These are phyloP conservation scores for Solanum chaucha DNA, from an alignment of 257 asterid genomes.

Conservation along the genomic window DNA sequence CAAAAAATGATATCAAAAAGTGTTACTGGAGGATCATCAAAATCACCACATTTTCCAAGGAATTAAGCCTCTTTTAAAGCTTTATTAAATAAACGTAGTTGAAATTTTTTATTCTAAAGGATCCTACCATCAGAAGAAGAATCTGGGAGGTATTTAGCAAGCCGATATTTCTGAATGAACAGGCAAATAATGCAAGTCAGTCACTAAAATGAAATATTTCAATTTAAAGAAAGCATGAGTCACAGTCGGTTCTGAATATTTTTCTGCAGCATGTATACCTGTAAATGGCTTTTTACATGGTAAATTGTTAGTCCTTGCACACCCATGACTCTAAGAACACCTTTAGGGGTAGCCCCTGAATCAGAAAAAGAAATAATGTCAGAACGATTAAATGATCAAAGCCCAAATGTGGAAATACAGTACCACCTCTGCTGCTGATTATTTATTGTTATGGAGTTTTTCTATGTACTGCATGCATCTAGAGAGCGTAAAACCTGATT, in stretches of 20 bases:
- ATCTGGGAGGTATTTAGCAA: constrained; percentile 98
- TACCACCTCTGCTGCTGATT: background rate
- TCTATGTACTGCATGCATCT: background rate
- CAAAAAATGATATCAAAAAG: constrained; percentile 5
- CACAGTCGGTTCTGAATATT: background rate
- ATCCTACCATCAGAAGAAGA: constrained; percentile 83
- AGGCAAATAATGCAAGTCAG: constrained; percentile 8
- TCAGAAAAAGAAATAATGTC: constrained; percentile 1
- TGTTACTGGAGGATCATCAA: background rate
- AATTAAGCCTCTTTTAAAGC: background rate
- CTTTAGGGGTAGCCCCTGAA: constrained; percentile 98
- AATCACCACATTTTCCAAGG: background rate
- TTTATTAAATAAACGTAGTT: background rate
- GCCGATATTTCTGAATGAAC: constrained; percentile 78
- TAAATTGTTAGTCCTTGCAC: constrained; percentile 93
- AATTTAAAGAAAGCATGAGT: background rate
- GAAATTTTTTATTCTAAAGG: background rate
- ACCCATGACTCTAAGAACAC: constrained; percentile 98
- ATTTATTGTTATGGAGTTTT: background rate
- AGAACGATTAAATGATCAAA: background rate
- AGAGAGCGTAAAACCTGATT: background rate
- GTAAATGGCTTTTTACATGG: constrained; percentile 98
- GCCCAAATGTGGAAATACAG: background rate
- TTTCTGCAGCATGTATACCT: constrained; percentile 34
- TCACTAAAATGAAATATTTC: background rate